Percentiles rank a stretch among this genome's conserved stretches.
These are phyloP conservation scores for Aspergillus neotritici DNA, from an alignment of 2,329 filamentous ascomycete genomes.

Conservation along the genomic window DNA sequence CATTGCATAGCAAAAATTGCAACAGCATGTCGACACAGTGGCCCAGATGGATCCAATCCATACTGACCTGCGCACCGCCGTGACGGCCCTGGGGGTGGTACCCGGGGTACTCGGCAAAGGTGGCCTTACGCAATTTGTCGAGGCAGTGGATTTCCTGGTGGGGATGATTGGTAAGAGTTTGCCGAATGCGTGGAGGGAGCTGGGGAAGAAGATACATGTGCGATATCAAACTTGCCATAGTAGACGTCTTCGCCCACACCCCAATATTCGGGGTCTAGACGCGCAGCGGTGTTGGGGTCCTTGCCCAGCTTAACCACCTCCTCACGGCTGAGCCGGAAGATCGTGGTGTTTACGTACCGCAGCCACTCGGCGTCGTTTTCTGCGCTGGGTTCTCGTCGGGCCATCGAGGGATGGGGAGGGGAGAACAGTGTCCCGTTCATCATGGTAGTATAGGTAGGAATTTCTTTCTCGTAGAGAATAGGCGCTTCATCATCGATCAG, in stretches of 20 bases:
- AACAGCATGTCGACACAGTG: slow-evolving; percentile 6
- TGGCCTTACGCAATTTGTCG: not conserved
- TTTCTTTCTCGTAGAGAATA: not conserved
- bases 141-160: not conserved
- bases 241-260: not conserved
- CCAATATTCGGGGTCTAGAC: not conserved
- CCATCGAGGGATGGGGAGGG: too few relatives aligned
- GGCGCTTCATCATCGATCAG: not conserved
- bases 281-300: not conserved
- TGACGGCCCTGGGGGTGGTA: not conserved
- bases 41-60: not conserved
- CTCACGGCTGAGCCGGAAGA: not conserved
- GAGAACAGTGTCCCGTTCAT: not conserved
- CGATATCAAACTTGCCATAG: too few relatives aligned
- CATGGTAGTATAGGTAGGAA: not conserved
- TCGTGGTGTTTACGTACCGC: not conserved
- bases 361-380: not conserved
- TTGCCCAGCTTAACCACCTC: not conserved
- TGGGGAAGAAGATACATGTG: too few relatives aligned
- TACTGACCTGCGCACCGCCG: too few relatives aligned
- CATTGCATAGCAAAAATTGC: slow-evolving; percentile 4
- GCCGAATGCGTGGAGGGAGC: too few relatives aligned
- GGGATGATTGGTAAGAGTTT: too few relatives aligned
- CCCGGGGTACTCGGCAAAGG: not conserved
- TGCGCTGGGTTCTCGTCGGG: not conserved